A percentile compares a stretch with the other conserved stretches of the same genome.
phyloP scores from a whole-genome alignment of 129 eudicot species.

The Centella asiatica region DNA sequence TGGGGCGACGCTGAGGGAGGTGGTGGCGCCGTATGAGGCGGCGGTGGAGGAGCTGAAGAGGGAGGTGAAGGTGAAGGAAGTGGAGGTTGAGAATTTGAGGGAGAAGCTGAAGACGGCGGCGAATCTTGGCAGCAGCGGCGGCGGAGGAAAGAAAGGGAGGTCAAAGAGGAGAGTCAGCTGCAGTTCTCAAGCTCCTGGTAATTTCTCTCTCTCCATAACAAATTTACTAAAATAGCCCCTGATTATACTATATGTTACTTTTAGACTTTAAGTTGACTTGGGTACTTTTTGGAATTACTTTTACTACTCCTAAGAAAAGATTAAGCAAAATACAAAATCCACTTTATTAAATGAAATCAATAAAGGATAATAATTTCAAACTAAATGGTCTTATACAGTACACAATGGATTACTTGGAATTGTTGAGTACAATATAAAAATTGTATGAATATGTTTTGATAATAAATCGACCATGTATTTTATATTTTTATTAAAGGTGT shows the following conservation, averaged over 20 bases:
- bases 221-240: too few species aligned
- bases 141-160: slow-evolving; percentile 44
- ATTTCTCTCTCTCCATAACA: not conserved
- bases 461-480: too few species aligned
- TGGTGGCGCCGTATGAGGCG: slow-evolving; percentile 87
- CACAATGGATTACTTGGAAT: too few species aligned
- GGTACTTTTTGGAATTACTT: not conserved
- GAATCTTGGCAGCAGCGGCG: slow-evolving; percentile 19
- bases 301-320: too few species aligned
- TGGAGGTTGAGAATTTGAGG: slow-evolving; percentile 48
- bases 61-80: slow-evolving; percentile 52
- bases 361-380: too few species aligned
- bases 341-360: too few species aligned
- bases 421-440: too few species aligned
- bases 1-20: slow-evolving; percentile 50
- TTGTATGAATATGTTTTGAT: too few species aligned
- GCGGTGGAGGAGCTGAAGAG: slow-evolving; percentile 56
- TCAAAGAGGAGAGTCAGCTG: slow-evolving; percentile 63
- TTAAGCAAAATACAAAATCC: too few species aligned
- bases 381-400: too few species aligned
- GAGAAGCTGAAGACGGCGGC: slow-evolving; percentile 42
- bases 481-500: too few species aligned
- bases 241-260: too few species aligned
- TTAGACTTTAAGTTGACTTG: not conserved
- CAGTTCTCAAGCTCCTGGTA: slow-evolving; percentile 38